Evolutionary conservation across 441 rosid genomes (phyloP), one percentile per base, ranked within the genome.

Genomic region (Populus hybrid): DNA sequence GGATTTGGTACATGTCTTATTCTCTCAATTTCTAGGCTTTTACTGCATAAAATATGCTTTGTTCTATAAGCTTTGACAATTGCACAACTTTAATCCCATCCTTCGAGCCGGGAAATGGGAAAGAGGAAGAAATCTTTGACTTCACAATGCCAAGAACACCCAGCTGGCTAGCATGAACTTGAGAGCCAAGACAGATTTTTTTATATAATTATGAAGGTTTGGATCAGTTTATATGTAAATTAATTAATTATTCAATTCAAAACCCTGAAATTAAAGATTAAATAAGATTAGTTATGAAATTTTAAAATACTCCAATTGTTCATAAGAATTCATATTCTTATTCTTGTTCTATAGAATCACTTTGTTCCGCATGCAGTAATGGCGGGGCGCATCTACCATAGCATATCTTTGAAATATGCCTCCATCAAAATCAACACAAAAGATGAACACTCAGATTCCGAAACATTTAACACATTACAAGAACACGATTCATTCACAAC

Each of bases 51-150:
- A 10, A 40, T 11, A 40, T 46, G 57, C 57, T 14, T 14, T 46
- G 20, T 67, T 9, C 65, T 28, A 30, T 40, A 67, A 66, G 42
- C 76, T 42, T 75, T 66, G 77, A 28, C 77, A 26, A 75, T 42
- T 64, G 28, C 5, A 16, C 18, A 21, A 1, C 16, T 10, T 7
- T 5, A 28, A 28, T 50, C 30, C 67, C 78, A 68, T 24, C 5
- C 66, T n/a, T 76, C 12, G 59, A 61, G 74, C 79, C 61, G 26
- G 24, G 1, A 69, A 59, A 76, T 26, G 8, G 63, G 77, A 61
- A 6, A 21, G 7, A 10, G 9, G 38, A 40, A 35, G 20, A 46
- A 46, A 46, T 46, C 57, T 46, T 46, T 46, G 57, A 46, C 18
- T 14, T 46, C 50, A 4, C 57, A 14, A 4, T 1, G 20, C 4